These are phyloP conservation scores for Rhodofomes roseus DNA, from an alignment of 1,284 basidiomycete genomes.

Conservation along the genomic window DNA sequence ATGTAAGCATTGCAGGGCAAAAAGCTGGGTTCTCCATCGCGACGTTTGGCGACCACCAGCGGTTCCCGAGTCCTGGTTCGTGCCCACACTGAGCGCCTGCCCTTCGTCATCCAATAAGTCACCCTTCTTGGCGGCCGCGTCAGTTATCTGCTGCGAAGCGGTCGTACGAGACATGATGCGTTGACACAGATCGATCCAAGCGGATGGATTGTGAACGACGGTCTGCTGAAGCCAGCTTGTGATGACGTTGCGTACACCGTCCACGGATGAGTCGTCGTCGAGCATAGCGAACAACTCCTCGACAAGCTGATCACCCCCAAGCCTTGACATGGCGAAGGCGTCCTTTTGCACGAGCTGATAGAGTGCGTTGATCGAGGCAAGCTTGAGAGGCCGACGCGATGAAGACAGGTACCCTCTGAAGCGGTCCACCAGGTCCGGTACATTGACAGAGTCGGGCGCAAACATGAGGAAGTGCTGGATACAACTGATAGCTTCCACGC, in stretches of 20 bases:
- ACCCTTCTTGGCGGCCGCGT: constrained; percentile 47
- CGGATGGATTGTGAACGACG: constrained; percentile 87
- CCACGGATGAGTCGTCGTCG: constrained; percentile 92
- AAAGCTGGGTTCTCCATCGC: constrained; percentile 95
- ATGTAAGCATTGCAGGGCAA: constrained; percentile 91
- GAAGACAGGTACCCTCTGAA: constrained; percentile 80
- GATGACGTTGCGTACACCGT: constrained; percentile 92
- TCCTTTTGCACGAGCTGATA: constrained; percentile 98
- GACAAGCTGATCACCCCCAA: constrained; percentile 92
- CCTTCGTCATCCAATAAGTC: constrained; percentile 87
- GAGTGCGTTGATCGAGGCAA: constrained; percentile 91
- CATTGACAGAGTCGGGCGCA: constrained; percentile 77
- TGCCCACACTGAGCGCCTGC: constrained; percentile 75
- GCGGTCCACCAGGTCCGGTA: constrained; percentile 72
- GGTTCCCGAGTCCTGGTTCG: constrained; percentile 35
- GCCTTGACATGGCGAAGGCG: constrained; percentile 85
- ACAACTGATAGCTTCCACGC: constrained; percentile 93
- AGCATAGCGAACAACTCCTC: constrained; percentile 94
- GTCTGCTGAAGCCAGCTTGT: constrained; percentile 96
- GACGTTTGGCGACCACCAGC: constrained; percentile 55
- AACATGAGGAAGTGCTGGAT: constrained; percentile 98
- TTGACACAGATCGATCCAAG: constrained; percentile 98
- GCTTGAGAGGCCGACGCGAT: constrained; percentile 79
- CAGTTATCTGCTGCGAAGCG: constrained; percentile 70
- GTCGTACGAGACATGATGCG: constrained; percentile 91